Conservation (phyloP, 345 rosid genomes). For the Alliaria petiolata region DNA sequence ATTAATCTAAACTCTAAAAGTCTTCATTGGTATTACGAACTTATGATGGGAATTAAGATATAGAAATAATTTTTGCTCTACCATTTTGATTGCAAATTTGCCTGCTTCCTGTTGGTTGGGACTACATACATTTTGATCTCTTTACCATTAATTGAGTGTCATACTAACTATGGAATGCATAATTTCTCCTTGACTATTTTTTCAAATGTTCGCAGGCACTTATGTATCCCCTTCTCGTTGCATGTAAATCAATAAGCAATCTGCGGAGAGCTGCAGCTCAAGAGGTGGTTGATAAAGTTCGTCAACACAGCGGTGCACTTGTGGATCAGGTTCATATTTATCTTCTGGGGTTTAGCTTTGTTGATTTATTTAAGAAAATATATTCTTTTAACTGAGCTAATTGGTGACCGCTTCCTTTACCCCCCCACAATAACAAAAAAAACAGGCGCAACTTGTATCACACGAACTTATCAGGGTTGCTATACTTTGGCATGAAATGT, state of each 20-base stretch:
- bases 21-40: not conserved
- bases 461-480: conserved; percentile 92
- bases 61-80: not conserved
- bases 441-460: conserved; percentile 95
- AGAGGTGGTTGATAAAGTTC: conserved; percentile 96
- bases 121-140: not conserved
- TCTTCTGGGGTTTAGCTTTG: conserved; percentile 4
- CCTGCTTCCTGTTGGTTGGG: not conserved
- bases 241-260: conserved; percentile 96
- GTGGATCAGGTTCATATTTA: conserved; percentile 79
- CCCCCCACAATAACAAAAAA: conserved; percentile 3
- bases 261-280: conserved; percentile 92
- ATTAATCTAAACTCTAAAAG: not conserved
- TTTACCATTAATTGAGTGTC: not conserved
- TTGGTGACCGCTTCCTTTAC: not conserved
- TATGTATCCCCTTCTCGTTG: conserved; percentile 99
- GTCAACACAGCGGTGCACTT: conserved; percentile 88
- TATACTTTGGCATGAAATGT: conserved; percentile 97
- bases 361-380: not conserved
- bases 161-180: conserved; percentile 2
- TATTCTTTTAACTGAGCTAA: conserved; percentile 4
- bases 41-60: conserved; percentile 2
- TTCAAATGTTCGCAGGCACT: conserved; percentile 61
- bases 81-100: conserved; percentile 3
- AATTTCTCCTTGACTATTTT: conserved; percentile 1